Conservation (phyloP, 805 yeast species). For the Wickerhamiella musiphila region DNA sequence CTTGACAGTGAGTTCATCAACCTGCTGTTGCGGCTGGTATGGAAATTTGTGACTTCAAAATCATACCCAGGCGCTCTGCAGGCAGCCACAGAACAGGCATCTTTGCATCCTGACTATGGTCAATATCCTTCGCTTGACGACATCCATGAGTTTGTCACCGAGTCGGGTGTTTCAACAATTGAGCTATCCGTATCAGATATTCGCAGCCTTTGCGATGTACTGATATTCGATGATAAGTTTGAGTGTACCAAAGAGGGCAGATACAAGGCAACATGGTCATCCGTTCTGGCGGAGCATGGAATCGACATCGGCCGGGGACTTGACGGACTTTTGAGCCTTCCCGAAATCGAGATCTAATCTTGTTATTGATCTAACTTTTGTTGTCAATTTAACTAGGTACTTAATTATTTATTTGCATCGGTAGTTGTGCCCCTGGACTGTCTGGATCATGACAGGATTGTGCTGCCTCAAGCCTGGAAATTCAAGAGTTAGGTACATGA, state of each 20-base stretch:
- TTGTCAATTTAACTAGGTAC: no score
- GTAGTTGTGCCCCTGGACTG: no score
- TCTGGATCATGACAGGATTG: no score
- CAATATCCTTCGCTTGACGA: constrained; percentile 56
- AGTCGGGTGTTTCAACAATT: constrained; percentile 61
- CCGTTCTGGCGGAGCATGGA: constrained; percentile 14
- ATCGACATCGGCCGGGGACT: background rate
- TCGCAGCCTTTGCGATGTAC: constrained; percentile 69
- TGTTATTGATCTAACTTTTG: no score
- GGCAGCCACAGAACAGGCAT: constrained; percentile 23
- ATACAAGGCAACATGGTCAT: constrained; percentile 71
- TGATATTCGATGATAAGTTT: constrained; percentile 70
- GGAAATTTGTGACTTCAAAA: constrained; percentile 67
- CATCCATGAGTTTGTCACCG: constrained; percentile 55
- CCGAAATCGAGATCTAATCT: no score
- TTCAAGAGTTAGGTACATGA: no score
- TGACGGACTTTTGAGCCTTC: background rate
- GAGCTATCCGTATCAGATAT: constrained; percentile 63
- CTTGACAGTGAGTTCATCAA: constrained; percentile 87
- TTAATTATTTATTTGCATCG: no score
- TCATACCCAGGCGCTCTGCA: constrained; percentile 62
- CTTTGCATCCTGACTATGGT: constrained; percentile 40
- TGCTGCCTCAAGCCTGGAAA: no score
- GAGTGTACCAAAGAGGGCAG: constrained; percentile 44
- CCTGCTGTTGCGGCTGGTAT: constrained; percentile 61